A percentile compares a stretch with the other conserved stretches of the same genome.
These are phyloP conservation scores for Hsuehochloa calcarea DNA, from an alignment of 176 grass and related monocot genomes.

Conservation along the genomic window DNA sequence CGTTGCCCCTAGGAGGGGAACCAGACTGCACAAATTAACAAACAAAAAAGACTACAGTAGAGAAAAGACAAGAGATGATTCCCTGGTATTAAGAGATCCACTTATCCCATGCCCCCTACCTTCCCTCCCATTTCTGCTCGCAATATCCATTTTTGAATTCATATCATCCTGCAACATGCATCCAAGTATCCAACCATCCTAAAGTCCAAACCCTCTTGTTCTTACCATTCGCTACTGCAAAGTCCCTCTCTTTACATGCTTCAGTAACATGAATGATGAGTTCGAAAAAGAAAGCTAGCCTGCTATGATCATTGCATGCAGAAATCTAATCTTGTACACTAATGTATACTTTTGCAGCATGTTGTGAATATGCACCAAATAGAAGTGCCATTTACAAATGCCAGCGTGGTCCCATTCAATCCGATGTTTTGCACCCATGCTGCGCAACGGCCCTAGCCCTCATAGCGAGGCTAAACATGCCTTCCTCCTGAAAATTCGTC, in stretches of 20 bases:
- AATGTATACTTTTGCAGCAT: constrained; percentile 44
- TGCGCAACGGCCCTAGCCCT: constrained; percentile 23
- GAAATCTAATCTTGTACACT: constrained; percentile 37
- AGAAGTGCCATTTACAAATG: constrained; percentile 32
- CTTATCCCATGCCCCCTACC: constrained; percentile 41
- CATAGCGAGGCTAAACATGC: constrained; percentile 21
- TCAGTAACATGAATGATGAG: constrained; percentile 53
- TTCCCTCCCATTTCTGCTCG: constrained; percentile 29
- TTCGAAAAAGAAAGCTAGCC: constrained; percentile 39
- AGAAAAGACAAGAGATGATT: constrained; percentile 55
- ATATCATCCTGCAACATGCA: constrained; percentile 36
- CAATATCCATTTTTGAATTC: constrained; percentile 35
- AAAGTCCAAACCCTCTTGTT: constrained; percentile 35
- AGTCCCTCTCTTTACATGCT: constrained; percentile 38
- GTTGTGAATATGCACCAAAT: constrained; percentile 15
- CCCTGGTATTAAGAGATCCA: constrained; percentile 51
- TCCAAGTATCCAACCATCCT: constrained; percentile 40
- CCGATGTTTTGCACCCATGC: constrained; percentile 41
- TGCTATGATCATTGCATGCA: constrained; percentile 46
- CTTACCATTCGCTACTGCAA: constrained; percentile 47
- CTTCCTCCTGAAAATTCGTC: constrained; percentile 28
- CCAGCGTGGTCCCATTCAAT: constrained; percentile 32
- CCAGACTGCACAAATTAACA: constrained; percentile 40
- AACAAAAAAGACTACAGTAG: constrained; percentile 46
- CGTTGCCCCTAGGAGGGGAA: constrained; percentile 49